Percentiles rank a stretch among this genome's conserved stretches.
Evolutionary conservation across 495 filamentous ascomycete species (phyloP).

Genomic region (Aspergillus panamensis): DNA sequence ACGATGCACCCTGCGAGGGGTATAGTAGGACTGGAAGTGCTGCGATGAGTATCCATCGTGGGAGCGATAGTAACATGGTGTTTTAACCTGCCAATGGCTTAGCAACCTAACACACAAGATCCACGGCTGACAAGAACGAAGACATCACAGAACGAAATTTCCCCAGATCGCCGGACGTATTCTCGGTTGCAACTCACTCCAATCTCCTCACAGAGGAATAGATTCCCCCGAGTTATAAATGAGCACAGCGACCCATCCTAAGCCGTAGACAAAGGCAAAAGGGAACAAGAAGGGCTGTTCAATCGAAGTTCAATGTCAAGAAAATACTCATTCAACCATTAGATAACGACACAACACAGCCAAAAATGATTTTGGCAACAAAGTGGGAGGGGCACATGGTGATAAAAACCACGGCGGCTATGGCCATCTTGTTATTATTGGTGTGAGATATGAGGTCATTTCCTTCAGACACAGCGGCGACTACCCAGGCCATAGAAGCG

Average conservation of each 20-base stretch:
- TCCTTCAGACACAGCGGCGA: constrained; percentile 13
- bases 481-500: constrained; percentile 10
- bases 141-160: background rate
- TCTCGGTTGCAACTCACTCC: constrained; percentile 20
- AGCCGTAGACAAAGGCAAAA: constrained; percentile 1
- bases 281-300: background rate
- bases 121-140: background rate
- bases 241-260: constrained; percentile 29
- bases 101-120: background rate
- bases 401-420: constrained; percentile 13
- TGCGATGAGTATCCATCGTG: constrained; percentile 12
- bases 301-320: constrained; percentile 1
- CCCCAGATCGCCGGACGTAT: no score
- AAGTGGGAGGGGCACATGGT: constrained; percentile 12
- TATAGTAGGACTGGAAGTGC: constrained; percentile 22
- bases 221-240: constrained; percentile 28
- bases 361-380: background rate
- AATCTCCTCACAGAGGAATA: constrained; percentile 20
- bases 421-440: constrained; percentile 16
- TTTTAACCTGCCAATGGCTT: constrained; percentile 8
- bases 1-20: constrained; percentile 19
- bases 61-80: constrained; percentile 22
- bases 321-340: background rate
- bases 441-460: constrained; percentile 17
- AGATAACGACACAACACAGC: background rate